Evolutionary conservation across 352 stramenopile species (phyloP), one percentile per base, ranked within the genome.

Genomic region (Globisporangium nodosum): DNA sequence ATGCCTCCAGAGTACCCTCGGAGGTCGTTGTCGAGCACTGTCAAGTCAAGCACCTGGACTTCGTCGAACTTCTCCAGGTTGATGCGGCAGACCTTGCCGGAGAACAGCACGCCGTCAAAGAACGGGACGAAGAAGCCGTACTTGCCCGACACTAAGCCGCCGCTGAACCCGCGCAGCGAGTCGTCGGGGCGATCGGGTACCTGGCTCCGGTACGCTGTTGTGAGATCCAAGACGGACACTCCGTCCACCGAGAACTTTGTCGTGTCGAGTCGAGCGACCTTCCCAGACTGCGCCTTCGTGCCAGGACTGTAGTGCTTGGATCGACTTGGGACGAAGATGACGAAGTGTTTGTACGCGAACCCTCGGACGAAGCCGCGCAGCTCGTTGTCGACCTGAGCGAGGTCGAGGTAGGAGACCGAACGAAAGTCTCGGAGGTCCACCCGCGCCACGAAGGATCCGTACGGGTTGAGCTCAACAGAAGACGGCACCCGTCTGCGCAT

Each of bases 71-170:
- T 90, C 27, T 89, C 75, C 1, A 93, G 63, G 45, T 91, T 93
- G 61, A 91, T 82, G 54, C 83, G 73, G 27, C 82, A 90, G 13
- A 93, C 65, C 47, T 87, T 90, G 7, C 83, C 83, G 1, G 81
- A 89, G 62, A 87, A 88, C 0, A 59, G 63, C 3, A 58, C 65
- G 21, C 83, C 83, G 33, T 90, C 83, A 46, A 90, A 93, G 59
- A 77, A 90, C 5, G 83, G 83, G 27, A 89, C 69, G 54, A 93
- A 89, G 61, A 89, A 90, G 8, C 78, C 83, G 56, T 91, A 93
- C 58, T 91, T 88, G 24, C 83, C 83, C 2, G 83, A 91, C 0
- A 81, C 81, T 9, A 87, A 64, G 33, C 79, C 83, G 5, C 75
- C 78, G 21, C 61, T 70, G 52, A 93, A 93, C n/a, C 83, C 83